Conservation (phyloP, 2,329 filamentous ascomycete genomes). For the Penicillium sp. region DNA sequence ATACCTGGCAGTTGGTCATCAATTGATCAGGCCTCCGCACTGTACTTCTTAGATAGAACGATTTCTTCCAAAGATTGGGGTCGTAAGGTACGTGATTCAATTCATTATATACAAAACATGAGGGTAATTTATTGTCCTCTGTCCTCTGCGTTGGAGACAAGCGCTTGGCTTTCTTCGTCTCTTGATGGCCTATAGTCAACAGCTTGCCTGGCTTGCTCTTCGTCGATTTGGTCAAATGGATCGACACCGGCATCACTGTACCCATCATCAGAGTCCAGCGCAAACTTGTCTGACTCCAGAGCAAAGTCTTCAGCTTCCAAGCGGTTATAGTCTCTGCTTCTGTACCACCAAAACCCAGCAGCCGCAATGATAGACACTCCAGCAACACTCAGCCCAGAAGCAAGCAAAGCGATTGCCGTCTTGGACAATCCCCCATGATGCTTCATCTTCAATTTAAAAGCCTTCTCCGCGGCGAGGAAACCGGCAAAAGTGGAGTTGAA, state of each 20-base stretch:
- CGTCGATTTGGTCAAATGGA: not conserved
- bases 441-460: not conserved
- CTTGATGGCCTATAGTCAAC: not conserved
- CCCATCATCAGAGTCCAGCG: not conserved
- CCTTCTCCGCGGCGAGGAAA: not conserved
- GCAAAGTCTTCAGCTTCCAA: constrained; percentile 6
- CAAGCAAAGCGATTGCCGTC: not conserved
- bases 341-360: not conserved
- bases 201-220: not conserved
- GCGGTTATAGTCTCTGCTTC: constrained; percentile 1
- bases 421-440: not conserved
- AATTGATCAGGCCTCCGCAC: too few species aligned
- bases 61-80: constrained; percentile 50
- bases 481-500: not conserved
- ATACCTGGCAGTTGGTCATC: not conserved
- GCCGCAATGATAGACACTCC: not conserved
- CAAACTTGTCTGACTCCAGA: constrained; percentile 1
- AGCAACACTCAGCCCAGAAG: not conserved
- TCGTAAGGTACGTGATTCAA: constrained; percentile 38
- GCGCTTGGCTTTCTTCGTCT: not conserved
- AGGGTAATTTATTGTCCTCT: not conserved
- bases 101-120: not conserved
- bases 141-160: not conserved
- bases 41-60: not conserved
- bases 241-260: not conserved